Percentiles rank a stretch among this genome's conserved stretches.
These are phyloP conservation scores for Vararia minispora DNA, from an alignment of 768 basidiomycete genomes.

Conservation along the genomic window DNA sequence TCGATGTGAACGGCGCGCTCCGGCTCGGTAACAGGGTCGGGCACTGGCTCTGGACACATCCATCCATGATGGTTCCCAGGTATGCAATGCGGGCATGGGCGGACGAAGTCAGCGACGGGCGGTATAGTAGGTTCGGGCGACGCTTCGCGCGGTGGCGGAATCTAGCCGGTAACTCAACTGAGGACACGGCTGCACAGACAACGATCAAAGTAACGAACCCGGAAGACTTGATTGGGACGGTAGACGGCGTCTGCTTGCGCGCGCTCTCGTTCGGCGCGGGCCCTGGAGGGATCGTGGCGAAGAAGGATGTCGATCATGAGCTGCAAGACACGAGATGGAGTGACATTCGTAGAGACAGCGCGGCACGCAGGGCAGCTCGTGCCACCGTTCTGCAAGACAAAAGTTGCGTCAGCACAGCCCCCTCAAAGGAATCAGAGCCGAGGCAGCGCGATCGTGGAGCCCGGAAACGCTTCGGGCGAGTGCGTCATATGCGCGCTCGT, in stretches of 20 bases:
- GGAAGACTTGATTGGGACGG: constrained; percentile 44
- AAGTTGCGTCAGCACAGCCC: constrained; percentile 1
- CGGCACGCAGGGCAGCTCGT: constrained; percentile 80
- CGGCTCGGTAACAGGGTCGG: constrained; percentile 56
- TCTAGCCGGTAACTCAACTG: constrained; percentile 26
- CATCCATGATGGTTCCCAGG: constrained; percentile 66
- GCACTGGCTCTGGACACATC: constrained; percentile 71
- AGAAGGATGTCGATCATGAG: constrained; percentile 61
- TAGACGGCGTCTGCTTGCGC: constrained; percentile 80
- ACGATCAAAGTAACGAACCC: constrained; percentile 33
- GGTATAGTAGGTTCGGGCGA: constrained; percentile 70
- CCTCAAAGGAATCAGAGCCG: constrained; percentile 2
- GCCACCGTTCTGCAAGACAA: constrained; percentile 56
- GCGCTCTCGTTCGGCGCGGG: constrained; percentile 58
- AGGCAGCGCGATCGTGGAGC: constrained; percentile 5
- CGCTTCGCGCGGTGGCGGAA: constrained; percentile 63
- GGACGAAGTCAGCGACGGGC: constrained; percentile 50
- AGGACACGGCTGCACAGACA: not conserved
- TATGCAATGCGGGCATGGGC: constrained; percentile 72
- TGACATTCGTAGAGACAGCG: constrained; percentile 51
- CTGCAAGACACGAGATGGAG: constrained; percentile 65
- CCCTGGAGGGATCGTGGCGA: constrained; percentile 57
- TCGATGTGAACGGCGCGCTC: constrained; percentile 72
- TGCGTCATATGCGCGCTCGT: not conserved
- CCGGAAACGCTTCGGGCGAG: not conserved